Base-by-base conservation (phyloP, 306 rosid species). In the Alnus rubra region DNA sequence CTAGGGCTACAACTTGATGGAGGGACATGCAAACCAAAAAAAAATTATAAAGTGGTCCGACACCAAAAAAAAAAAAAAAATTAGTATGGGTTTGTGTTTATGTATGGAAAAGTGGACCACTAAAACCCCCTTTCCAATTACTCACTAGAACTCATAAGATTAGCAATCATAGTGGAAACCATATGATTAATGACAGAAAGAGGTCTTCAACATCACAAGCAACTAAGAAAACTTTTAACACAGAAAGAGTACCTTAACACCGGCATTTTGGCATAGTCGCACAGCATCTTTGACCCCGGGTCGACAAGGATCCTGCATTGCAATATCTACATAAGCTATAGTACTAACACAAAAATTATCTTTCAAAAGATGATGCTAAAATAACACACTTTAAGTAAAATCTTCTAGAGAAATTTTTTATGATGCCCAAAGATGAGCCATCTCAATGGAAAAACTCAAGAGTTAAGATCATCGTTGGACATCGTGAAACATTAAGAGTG, bases 261-360 rank as follows among this genome's bases (percentile, higher is more conserved):
- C 99, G 60, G 99, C 96, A 31, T 82, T 90, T 84, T 91, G 96
- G 88, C 99, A 96, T 76, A 96, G 90, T 80, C 55, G 82, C 69
- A 96, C 96, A 4, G 99, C 84, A 67, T 81, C 88, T 78, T 75
- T 84, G 47, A 96, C 98, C 73, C 94, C 89, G 6, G 89, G 88
- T 76, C 98, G 91, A 81, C 98, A 96, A 73, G 99, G 99, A 84
- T 96, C 99, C 97, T 93, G 87, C 73, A 87, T 77, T 76, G 78
- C 45, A 79, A 73, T 68, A 64, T 15, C 76, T 28, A 77, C 23
- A 64, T 9, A 18, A 51, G 16, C 47, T 37, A 59, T 42, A 31
- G 23, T 30, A 18, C 16, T 18, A 42, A 44, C 9, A n/a, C 1
- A 4, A 51, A 51, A 18, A 15, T 42, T 14, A 19, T 3, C 7